Evolutionary conservation across 1,284 basidiomycete species (phyloP).

Genomic region (Apiotrichum domesticum): DNA sequence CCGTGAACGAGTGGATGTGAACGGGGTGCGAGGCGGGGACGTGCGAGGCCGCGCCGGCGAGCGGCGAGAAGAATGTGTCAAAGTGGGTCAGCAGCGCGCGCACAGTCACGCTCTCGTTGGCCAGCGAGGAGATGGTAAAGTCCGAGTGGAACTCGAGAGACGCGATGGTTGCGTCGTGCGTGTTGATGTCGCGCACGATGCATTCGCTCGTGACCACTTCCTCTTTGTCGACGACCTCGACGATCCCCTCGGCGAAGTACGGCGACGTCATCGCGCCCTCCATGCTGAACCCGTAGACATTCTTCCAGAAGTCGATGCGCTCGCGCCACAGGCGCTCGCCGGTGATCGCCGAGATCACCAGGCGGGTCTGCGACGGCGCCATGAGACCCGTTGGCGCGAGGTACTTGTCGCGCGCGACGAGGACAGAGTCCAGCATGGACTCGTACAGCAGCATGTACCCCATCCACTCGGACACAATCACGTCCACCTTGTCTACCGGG

Average conservation of each 20-base stretch:
- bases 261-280: conserved; percentile 60
- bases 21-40: conserved; percentile 49
- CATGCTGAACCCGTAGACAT: conserved; percentile 87
- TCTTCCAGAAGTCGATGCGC: conserved; percentile 79
- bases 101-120: conserved; percentile 58
- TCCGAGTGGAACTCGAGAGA: conserved; percentile 72
- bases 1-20: conserved; percentile 28
- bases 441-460: conserved; percentile 86
- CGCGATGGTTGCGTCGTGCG: conserved; percentile 58
- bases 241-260: conserved; percentile 67
- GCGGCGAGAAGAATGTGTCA: conserved; percentile 79
- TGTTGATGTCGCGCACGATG: conserved; percentile 62
- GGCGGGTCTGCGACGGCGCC: conserved; percentile 82
- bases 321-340: conserved; percentile 70
- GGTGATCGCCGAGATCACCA: conserved; percentile 76
- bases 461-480: conserved; percentile 99
- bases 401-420: conserved; percentile 43
- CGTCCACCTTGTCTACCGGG: conserved; percentile 71
- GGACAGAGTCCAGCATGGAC: conserved; percentile 93
- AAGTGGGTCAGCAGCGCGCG: conserved; percentile 88
- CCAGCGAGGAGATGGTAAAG: conserved; percentile 63
- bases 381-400: conserved; percentile 71
- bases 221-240: conserved; percentile 68
- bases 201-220: conserved; percentile 64
- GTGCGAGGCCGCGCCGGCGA: conserved; percentile 48